These are phyloP conservation scores for Daldinia childiae DNA, from an alignment of 495 filamentous ascomycete genomes.

Conservation along the genomic window DNA sequence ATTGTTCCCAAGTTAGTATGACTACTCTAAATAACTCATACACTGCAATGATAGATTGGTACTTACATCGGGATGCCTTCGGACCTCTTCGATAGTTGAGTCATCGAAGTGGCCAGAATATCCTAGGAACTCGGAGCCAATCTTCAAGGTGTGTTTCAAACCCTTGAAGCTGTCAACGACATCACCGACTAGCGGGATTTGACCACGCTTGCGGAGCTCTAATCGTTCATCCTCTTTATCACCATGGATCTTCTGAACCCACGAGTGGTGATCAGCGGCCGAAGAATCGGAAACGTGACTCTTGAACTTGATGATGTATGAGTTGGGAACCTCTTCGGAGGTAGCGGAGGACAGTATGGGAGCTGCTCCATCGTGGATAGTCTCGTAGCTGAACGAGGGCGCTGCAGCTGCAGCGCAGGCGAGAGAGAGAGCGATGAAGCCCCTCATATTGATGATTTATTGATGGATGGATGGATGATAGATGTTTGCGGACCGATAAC, in stretches of 20 bases:
- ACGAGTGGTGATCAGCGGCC: constrained; percentile 81
- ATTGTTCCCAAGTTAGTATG: constrained; percentile 33
- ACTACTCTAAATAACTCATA: constrained; percentile 4
- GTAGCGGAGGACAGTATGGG: constrained; percentile 85
- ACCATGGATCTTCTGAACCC: constrained; percentile 87
- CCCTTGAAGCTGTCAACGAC: constrained; percentile 79
- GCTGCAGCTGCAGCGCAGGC: constrained; percentile 76
- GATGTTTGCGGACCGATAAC: constrained; percentile 17
- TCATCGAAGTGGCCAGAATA: constrained; percentile 98
- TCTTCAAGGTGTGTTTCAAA: constrained; percentile 94
- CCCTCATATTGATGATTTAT: constrained; percentile 71
- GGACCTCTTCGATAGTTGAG: constrained; percentile 88
- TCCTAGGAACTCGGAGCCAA: constrained; percentile 82
- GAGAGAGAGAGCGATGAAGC: constrained; percentile 70
- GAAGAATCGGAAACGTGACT: constrained; percentile 78
- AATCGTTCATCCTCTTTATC: constrained; percentile 66
- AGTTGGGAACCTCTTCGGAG: constrained; percentile 80
- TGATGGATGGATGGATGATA: constrained; percentile 26
- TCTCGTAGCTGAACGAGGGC: constrained; percentile 75
- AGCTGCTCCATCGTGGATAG: constrained; percentile 86
- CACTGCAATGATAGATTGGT: background rate
- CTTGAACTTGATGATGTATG: constrained; percentile 99
- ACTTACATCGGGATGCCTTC: constrained; percentile 97
- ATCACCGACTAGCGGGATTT: constrained; percentile 74
- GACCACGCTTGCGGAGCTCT: constrained; percentile 90